Conservation (phyloP, 2,329 filamentous ascomycete genomes). For the Conoideocrella luteorostrata region DNA sequence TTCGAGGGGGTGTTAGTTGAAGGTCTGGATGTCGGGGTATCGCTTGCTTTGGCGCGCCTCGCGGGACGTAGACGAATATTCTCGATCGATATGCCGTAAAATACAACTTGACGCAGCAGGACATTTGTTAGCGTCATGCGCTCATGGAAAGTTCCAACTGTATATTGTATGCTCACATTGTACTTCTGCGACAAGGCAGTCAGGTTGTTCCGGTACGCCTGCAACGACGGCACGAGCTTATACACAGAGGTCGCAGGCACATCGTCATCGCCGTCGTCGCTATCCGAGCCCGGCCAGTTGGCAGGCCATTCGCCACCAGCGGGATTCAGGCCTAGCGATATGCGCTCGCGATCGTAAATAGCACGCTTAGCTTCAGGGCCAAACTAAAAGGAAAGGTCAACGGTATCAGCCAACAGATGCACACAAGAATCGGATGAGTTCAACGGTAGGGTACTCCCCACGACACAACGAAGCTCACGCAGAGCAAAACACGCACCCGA, state of each 20-base stretch:
- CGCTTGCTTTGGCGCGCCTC: conserved; percentile 38
- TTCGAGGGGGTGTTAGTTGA: conserved; percentile 39
- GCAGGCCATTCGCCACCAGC: conserved; percentile 17
- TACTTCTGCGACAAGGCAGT: conserved; percentile 51
- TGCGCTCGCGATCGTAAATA: conserved; percentile 29
- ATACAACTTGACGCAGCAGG: conserved; percentile 41
- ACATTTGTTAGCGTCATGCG: conserved; percentile 4
- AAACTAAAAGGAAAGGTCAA: no score
- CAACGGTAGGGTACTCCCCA: no score
- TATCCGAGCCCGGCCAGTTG: conserved; percentile 21
- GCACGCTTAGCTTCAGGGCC: conserved; percentile 26
- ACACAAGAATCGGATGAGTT: no score
- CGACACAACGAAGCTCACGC: no score
- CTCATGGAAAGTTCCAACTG: no score
- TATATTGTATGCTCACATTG: no score
- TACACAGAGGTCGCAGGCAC: conserved; percentile 19
- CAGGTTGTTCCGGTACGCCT: conserved; percentile 46
- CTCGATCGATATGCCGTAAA: conserved; percentile 51
- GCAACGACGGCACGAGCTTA: conserved; percentile 25
- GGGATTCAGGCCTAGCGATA: conserved; percentile 8
- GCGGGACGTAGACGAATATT: conserved; percentile 52
- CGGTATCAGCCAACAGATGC: no score
- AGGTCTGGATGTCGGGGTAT: conserved; percentile 43
- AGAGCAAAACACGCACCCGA: conserved; percentile 22
- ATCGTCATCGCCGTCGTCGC: conserved; percentile 16